Evolutionary conservation across 805 yeast species (phyloP).

Genomic region (Huiozyma sinensis): DNA sequence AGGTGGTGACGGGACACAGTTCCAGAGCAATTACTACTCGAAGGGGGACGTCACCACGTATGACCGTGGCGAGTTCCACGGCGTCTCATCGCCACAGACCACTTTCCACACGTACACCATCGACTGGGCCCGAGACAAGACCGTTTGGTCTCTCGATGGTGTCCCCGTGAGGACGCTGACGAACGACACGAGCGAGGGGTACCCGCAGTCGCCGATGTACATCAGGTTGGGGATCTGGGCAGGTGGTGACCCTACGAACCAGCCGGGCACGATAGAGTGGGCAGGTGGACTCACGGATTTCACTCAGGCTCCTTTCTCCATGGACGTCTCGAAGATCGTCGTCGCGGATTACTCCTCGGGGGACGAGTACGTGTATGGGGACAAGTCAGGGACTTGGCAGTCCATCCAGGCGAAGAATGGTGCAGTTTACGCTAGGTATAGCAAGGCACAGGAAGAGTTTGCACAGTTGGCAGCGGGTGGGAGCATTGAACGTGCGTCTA

Average conservation of each 20-base stretch:
- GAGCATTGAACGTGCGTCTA: slow-evolving; percentile 1
- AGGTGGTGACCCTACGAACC: slow-evolving; percentile 62
- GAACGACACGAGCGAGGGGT: slow-evolving; percentile 50
- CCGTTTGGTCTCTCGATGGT: slow-evolving; percentile 71
- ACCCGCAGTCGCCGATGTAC: slow-evolving; percentile 87
- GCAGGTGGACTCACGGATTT: slow-evolving; percentile 71
- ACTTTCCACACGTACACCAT: slow-evolving; percentile 68
- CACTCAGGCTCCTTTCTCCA: slow-evolving; percentile 53
- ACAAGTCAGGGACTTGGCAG: slow-evolving; percentile 45
- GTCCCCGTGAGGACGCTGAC: slow-evolving; percentile 49
- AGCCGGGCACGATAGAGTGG: slow-evolving; percentile 67
- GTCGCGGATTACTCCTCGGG: slow-evolving; percentile 70
- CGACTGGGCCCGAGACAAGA: slow-evolving; percentile 64
- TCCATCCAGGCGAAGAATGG: slow-evolving; percentile 52
- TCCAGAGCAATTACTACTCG: slow-evolving; percentile 71
- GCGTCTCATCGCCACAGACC: slow-evolving; percentile 42
- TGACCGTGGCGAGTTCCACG: slow-evolving; percentile 69
- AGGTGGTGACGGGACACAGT: slow-evolving; percentile 66
- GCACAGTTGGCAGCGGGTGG: slow-evolving; percentile 18
- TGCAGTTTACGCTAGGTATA: slow-evolving; percentile 47
- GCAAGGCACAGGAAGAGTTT: slow-evolving; percentile 36
- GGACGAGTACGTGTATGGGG: slow-evolving; percentile 42
- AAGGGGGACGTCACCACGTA: slow-evolving; percentile 71
- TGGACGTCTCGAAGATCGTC: slow-evolving; percentile 47
- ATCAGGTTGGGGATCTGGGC: slow-evolving; percentile 67